phyloP scores from a whole-genome alignment of 495 filamentous ascomycete genomes.

The Xylaria curta region DNA sequence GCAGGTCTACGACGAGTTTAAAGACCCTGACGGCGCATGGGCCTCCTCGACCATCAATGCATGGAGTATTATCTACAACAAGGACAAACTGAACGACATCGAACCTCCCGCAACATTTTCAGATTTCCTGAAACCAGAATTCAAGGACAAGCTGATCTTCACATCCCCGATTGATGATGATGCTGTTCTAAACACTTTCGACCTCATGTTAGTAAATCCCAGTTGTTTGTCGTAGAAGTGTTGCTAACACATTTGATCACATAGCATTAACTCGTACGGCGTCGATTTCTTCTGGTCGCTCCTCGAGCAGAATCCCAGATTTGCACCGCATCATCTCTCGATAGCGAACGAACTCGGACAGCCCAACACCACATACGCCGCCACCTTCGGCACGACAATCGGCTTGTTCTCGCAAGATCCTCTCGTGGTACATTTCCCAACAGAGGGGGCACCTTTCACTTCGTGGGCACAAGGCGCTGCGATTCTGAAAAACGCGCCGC shows the following conservation, averaged over 20 bases:
- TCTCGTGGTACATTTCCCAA: background rate
- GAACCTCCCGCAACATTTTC: background rate
- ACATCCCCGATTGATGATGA: background rate
- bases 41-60: background rate
- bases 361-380: background rate
- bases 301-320: background rate
- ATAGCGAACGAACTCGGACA: background rate
- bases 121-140: background rate
- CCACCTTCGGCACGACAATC: background rate
- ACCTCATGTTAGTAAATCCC: background rate
- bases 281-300: background rate
- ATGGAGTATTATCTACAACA: conserved; percentile 1
- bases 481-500: background rate
- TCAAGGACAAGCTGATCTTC: background rate
- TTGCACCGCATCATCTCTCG: background rate
- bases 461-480: background rate
- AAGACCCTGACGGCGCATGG: background rate
- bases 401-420: background rate
- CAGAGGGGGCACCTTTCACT: background rate
- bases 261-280: background rate
- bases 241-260: background rate
- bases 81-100: background rate
- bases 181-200: background rate
- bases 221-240: background rate
- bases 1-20: background rate